A percentile compares a stretch with the other conserved stretches of the same genome.
Conservation (phyloP, 2,329 filamentous ascomycete species). For the Fusarium sp. region DNA sequence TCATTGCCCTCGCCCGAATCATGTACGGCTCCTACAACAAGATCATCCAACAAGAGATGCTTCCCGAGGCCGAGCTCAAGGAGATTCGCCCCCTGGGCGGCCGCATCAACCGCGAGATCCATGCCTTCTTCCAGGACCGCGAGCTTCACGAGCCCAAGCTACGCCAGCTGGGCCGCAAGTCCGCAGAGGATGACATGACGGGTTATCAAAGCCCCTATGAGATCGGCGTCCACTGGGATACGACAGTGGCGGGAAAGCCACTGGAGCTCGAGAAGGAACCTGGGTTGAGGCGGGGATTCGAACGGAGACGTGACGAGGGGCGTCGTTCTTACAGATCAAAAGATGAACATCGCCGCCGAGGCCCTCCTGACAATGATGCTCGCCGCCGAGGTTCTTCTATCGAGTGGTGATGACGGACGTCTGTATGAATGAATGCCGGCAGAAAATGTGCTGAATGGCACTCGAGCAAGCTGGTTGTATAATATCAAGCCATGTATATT, state of each 20-base stretch:
- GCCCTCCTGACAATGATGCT: neutral
- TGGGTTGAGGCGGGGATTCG: neutral
- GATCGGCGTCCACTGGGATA: constrained; percentile 51
- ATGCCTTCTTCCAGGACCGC: constrained; percentile 51
- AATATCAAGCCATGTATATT: neutral
- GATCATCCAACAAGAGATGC: constrained; percentile 56
- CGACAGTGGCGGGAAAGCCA: constrained; percentile 35
- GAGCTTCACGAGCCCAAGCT: constrained; percentile 51
- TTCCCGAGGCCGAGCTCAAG: constrained; percentile 50
- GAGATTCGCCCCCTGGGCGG: constrained; percentile 50
- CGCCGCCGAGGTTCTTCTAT: constrained; percentile 3
- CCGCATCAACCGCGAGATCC: constrained; percentile 54
- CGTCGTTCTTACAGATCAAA: neutral
- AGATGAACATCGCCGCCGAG: neutral
- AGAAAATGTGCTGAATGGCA: neutral
- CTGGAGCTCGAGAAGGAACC: neutral
- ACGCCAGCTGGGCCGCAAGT: constrained; percentile 33
- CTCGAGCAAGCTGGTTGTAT: constrained; percentile 7
- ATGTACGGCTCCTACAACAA: constrained; percentile 61
- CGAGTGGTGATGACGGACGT: neutral
- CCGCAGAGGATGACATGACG: constrained; percentile 38
- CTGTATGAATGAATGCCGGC: neutral
- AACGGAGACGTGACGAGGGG: neutral
- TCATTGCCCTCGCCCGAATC: constrained; percentile 58
- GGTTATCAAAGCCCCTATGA: constrained; percentile 23